These are phyloP conservation scores for Diatrype stigma DNA, from an alignment of 2,329 filamentous ascomycete genomes.

Conservation along the genomic window DNA sequence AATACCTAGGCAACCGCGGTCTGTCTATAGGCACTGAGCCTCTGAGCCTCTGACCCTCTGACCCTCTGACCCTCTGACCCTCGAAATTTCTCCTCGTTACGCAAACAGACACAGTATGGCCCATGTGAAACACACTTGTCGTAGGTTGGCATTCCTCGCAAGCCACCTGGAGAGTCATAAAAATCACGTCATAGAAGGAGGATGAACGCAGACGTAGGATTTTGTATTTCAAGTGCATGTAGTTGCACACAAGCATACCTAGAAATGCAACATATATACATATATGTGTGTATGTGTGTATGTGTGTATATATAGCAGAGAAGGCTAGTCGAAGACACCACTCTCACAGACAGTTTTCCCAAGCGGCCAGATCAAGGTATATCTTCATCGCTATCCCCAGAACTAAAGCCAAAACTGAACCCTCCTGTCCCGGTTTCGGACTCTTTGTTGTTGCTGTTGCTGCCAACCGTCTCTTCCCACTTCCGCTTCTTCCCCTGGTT, in stretches of 20 bases:
- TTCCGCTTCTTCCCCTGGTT: conserved; percentile 68
- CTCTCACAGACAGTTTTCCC: not conserved
- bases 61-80: too few species aligned
- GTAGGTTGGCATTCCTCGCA: not conserved
- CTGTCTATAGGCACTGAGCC: too few species aligned
- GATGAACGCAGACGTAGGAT: too few species aligned
- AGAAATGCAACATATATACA: too few species aligned
- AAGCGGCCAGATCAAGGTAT: conserved; percentile 29
- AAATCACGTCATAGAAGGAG: too few species aligned
- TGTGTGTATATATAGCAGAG: not conserved
- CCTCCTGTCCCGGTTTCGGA: conserved; percentile 28
- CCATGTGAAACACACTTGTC: not conserved
- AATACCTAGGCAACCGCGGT: too few species aligned
- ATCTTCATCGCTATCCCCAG: conserved; percentile 44
- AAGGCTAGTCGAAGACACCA: not conserved
- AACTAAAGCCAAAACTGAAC: conserved; percentile 56
- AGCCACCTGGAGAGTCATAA: not conserved
- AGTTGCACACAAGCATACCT: too few species aligned
- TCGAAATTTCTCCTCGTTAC: too few species aligned
- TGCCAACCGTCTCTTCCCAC: conserved; percentile 76
- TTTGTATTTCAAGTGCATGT: too few species aligned
- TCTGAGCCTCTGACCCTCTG: too few species aligned
- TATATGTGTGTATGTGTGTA: too few species aligned
- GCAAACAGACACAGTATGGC: not conserved
- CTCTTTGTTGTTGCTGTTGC: conserved; percentile 43